Evolutionary conservation across 108 stramenopile genomes (phyloP), one percentile per base, ranked within the genome.

Genomic region (Conticribra guillardii): DNA sequence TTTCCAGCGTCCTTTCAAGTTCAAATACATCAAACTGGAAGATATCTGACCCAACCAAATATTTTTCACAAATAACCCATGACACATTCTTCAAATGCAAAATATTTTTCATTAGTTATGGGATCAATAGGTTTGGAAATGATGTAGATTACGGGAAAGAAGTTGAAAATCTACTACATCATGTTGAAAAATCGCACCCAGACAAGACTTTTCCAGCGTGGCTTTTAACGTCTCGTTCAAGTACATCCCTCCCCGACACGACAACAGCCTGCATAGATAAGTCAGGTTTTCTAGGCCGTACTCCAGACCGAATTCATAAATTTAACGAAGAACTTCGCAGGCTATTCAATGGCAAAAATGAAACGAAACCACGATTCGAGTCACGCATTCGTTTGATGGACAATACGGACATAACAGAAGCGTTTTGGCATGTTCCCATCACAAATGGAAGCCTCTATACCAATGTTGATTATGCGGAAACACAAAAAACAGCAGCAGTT

Each of bases 1-100:
- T 19, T 41, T 11, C 11, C 85, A 86, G 34, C 68, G 82, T 17
- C 85, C 85, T 3, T 86, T 86, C 61, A 86, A 86, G 47, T 86
- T 86, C 41, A 79, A 86, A 33, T 69, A 66, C 9, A 66, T 83
- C 32, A 19, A 44, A 22, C 54, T 62, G 52, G 52, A 0, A 34
- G 50, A 26, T 79, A 69, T 74, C 9, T 33, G 63, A 47, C n/a
- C 85, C 85, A 2, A 82, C 69, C 59, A 24, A 24, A 24, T 51
- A 74, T 28, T 86, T 82, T 79, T 41, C 28, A 0, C 52, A 69
- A 2, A 41, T 11, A 41, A 9, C 37, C 37, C 52, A 69, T 17
- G 27, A 46, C 2, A 74, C 50, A 24, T 78, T 83, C 34, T 69
- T 79, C n/a, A 86, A 86, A 60, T 86, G 85, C 71, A 86, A 86